Evolutionary conservation across 768 basidiomycete genomes (phyloP), one percentile per base, ranked within the genome.

Genomic region (Termitomyces sp.): DNA sequence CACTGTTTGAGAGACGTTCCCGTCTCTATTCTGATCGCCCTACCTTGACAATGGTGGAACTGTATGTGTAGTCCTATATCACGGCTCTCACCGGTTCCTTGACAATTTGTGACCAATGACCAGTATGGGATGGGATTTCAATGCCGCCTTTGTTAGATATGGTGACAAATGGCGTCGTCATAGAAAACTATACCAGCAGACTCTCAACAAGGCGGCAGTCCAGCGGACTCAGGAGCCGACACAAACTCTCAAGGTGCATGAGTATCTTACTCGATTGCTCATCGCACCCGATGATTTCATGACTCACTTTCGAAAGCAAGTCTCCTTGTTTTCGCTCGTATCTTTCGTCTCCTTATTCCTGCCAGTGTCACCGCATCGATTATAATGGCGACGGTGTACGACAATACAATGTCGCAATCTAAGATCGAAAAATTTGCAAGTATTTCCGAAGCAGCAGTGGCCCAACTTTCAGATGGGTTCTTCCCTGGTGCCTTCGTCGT

Each of bases 91-190:
- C 9, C 4, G 1, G 8, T 29, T 10, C 8, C 21, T 23, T 3
- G 27, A n/a, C n/a, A n/a, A 45, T 8, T 3, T 9, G 2, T 43
- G 17, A 4, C 3, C 12, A 7, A 4, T 16, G 9, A 45, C 17
- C 44, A 45, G 44, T 17, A 45, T 45, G 44, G 44, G 44, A n/a
- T n/a, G n/a, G n/a, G n/a, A 68, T 29, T 71, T 69, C 53, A 68
- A 66, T 56, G 27, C 65, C 3, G 68, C 49, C 2, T 37, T 74
- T 3, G 67, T 70, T 60, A 62, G 58, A 19, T 70, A 74, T 38
- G 67, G 65, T 0, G 60, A 68, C 0, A 42, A 43, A 47, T 75
- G 74, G 75, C 65, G 69, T 42, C 37, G 53, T 16, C 66, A 71
- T 44, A 61, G 71, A 42, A 62, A 65, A 19, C 45, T 71, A 9